phyloP scores from a whole-genome alignment of 768 basidiomycete species.

The Tephrocybe sp. region DNA sequence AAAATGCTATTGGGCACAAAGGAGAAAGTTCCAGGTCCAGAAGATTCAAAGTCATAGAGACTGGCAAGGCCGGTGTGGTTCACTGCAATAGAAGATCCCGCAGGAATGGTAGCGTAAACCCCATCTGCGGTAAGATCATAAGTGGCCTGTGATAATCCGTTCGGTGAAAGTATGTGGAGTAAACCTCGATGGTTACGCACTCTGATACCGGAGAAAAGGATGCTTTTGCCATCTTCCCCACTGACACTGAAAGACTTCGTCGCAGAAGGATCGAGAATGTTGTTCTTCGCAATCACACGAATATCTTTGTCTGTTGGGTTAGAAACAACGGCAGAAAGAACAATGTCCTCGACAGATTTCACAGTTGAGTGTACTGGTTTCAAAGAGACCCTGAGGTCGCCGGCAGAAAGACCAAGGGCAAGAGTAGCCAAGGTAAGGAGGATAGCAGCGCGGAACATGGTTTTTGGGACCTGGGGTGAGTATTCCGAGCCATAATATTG shows the following conservation, averaged over 20 bases:
- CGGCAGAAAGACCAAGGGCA: constrained; percentile 7
- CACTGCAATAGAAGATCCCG: constrained; percentile 8
- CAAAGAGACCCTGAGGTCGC: constrained; percentile 7
- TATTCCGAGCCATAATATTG: neutral
- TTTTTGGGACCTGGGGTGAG: neutral
- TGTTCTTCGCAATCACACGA: constrained; percentile 11
- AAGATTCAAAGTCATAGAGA: constrained; percentile 10
- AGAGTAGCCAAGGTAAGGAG: constrained; percentile 6
- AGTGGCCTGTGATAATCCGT: constrained; percentile 1
- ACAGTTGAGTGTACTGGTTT: constrained; percentile 3
- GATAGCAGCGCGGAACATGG: constrained; percentile 4
- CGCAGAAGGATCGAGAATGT: constrained; percentile 5
- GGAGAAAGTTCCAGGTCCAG: constrained; percentile 7
- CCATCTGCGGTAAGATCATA: constrained; percentile 3
- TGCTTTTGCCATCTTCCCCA: neutral
- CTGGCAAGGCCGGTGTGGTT: constrained; percentile 11
- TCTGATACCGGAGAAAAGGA: constrained; percentile 7
- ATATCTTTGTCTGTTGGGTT: constrained; percentile 11
- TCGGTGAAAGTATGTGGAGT: neutral
- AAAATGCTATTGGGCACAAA: constrained; percentile 3
- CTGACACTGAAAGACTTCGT: constrained; percentile 8
- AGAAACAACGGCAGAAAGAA: constrained; percentile 4
- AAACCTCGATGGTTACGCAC: neutral
- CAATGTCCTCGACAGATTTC: constrained; percentile 7
- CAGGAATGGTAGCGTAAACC: constrained; percentile 12